Base-by-base conservation (phyloP, 768 basidiomycete species). In the Macrolepiota dolichaula region DNA sequence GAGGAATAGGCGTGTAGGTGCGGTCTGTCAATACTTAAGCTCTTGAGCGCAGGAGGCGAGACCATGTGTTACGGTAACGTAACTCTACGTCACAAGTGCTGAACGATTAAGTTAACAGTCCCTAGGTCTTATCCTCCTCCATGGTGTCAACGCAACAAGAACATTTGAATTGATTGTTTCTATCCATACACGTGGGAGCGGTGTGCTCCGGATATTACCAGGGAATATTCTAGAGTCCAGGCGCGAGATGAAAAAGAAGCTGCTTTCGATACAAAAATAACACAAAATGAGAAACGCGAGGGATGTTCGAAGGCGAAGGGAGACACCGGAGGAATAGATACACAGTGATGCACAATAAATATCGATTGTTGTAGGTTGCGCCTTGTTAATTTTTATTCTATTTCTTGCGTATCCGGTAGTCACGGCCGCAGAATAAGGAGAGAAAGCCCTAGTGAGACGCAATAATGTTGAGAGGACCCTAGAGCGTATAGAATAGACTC, bases 351-450 rank as follows among this genome's bases (percentile, higher is more conserved):
- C 22, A 54, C 19, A 38, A 24, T 13, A 55, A 40, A 12, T 11
- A 27, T 24, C 40, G 40, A 13, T 24, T 17, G 22, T 42, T 42
- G 54, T 22, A 13, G 6, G n/a, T 38, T 55, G 22, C 13, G 9
- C 42, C 38, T 19, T 24, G 37, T 25, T 2, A 15, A 32, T 5
- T 24, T 22, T 22, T n/a, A n/a, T n/a, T n/a, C 15, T 55, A 40
- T 13, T 42, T 55, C 25, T 24, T 19, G 54, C 22, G 13, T 13
- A 27, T 49, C 19, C 47, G 25, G 19, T 51, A 19, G 35, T 19
- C 17, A 40, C 49, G 35, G n/a, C 57, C 37, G n/a, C 25, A 59
- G 22, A 59, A 51, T 13, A 59, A 35, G 13, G 57, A 51, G 50
- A 59, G 17, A 12, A 59, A 51, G 9, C 57, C 50, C 57, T 59